Evolutionary conservation across 768 basidiomycete genomes (phyloP).

Genomic region (Boletales sp.): DNA sequence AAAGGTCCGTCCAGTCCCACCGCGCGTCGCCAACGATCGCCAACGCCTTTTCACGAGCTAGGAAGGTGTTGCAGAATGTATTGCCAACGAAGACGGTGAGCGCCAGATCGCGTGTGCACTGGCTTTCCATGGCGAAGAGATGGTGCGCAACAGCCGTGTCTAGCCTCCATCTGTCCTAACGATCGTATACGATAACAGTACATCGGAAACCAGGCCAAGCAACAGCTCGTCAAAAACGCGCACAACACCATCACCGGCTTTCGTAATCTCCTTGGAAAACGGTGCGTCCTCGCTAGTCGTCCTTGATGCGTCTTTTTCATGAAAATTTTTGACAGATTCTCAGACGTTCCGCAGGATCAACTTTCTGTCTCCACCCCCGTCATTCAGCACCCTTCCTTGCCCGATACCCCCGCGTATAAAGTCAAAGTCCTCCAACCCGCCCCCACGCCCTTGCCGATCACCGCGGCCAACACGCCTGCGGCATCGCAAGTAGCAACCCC

Average conservation of each 20-base stretch:
- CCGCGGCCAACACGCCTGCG: constrained; percentile 56
- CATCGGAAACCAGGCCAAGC: constrained; percentile 92
- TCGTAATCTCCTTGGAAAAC: constrained; percentile 90
- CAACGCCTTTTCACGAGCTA: constrained; percentile 25
- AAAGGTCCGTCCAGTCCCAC: constrained; percentile 54
- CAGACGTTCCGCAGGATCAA: constrained; percentile 60
- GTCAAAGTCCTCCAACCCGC: constrained; percentile 79
- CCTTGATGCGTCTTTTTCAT: neutral
- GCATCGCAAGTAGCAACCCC: constrained; percentile 69
- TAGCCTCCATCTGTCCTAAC: constrained; percentile 4
- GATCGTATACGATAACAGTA: constrained; percentile 52
- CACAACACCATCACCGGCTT: constrained; percentile 95
- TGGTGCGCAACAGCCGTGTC: constrained; percentile 48
- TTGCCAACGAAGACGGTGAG: constrained; percentile 98
- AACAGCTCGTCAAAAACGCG: constrained; percentile 92
- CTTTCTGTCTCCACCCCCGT: constrained; percentile 60
- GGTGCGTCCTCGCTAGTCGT: constrained; percentile 42
- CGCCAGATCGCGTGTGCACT: constrained; percentile 96
- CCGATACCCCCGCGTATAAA: constrained; percentile 78
- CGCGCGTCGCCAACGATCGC: neutral
- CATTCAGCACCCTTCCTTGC: constrained; percentile 68
- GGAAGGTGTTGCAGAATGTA: constrained; percentile 92
- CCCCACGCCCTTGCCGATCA: constrained; percentile 61
- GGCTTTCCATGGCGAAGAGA: constrained; percentile 87
- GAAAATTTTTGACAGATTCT: constrained; percentile 51